Percentiles rank a stretch among this genome's conserved stretches.
Conservation (phyloP, 352 stramenopile species). For the Globisporangium heterothallicum region DNA sequence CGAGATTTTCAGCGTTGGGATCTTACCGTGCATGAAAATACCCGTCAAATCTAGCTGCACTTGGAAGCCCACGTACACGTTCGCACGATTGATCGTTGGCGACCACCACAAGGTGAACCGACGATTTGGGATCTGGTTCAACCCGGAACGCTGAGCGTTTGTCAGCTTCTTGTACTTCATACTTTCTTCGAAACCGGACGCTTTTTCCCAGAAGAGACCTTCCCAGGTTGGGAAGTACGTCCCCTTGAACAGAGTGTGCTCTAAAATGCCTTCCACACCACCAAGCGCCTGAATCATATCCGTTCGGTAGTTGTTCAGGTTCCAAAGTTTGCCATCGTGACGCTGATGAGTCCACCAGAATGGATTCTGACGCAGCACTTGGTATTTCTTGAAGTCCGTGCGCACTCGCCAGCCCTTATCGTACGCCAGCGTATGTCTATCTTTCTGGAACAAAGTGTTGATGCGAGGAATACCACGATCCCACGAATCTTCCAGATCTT, state of each 20-base stretch:
- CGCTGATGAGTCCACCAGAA: conserved; percentile 99
- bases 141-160: conserved; percentile 98
- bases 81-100: conserved; percentile 99
- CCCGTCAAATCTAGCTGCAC: conserved; percentile 99
- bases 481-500: conserved; percentile 99
- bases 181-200: conserved; percentile 91
- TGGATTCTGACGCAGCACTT: conserved; percentile 96
- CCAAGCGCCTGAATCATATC: conserved; percentile 99
- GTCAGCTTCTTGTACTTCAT: conserved; percentile 99
- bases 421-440: conserved; percentile 99
- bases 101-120: conserved; percentile 99
- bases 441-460: conserved; percentile 96
- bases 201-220: conserved; percentile 99
- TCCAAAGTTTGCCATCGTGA: conserved; percentile 99
- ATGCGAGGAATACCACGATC: conserved; percentile 97
- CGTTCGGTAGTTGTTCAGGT: conserved; percentile 99
- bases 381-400: conserved; percentile 99
- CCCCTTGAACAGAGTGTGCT: conserved; percentile 99
- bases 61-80: conserved; percentile 99
- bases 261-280: conserved; percentile 99
- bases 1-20: conserved; percentile 99
- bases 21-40: conserved; percentile 99
- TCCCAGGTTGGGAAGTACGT: conserved; percentile 99
- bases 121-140: conserved; percentile 99
- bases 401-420: conserved; percentile 99